These are phyloP conservation scores for Testicularia cyperi DNA, from an alignment of 1,284 basidiomycete species.

Conservation along the genomic window DNA sequence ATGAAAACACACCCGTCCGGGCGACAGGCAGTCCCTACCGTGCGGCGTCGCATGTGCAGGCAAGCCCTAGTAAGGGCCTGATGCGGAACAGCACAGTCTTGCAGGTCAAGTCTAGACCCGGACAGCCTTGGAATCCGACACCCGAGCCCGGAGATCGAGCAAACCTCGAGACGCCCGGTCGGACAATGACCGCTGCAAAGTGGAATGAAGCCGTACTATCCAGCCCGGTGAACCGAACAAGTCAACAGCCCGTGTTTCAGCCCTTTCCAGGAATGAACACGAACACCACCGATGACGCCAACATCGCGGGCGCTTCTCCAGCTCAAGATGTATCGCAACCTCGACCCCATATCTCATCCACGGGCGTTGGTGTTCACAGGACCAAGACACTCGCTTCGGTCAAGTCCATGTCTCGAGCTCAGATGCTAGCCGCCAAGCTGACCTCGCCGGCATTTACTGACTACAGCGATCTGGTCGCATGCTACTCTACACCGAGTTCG, in stretches of 20 bases:
- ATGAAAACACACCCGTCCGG: slow-evolving; percentile 1
- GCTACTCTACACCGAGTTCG: slow-evolving; percentile 28
- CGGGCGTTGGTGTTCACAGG: too few species aligned
- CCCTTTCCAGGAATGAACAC: too few species aligned
- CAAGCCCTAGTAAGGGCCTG: slow-evolving; percentile 1
- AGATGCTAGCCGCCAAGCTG: background rate
- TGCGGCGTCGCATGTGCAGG: background rate
- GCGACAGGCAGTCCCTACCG: background rate
- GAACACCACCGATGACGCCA: too few species aligned
- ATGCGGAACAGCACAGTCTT: slow-evolving; percentile 8
- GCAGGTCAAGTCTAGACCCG: slow-evolving; percentile 9
- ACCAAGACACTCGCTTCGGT: too few species aligned
- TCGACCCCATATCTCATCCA: too few species aligned
- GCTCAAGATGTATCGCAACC: too few species aligned
- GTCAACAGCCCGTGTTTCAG: background rate
- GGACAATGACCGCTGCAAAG: slow-evolving; percentile 8
- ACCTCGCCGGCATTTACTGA: slow-evolving; percentile 13
- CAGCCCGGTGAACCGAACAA: slow-evolving; percentile 13
- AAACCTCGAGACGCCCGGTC: background rate
- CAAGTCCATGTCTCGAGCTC: too few species aligned
- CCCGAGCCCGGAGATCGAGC: background rate
- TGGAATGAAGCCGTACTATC: slow-evolving; percentile 22
- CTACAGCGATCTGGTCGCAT: slow-evolving; percentile 25
- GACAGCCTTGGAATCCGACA: slow-evolving; percentile 14
- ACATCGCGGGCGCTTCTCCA: too few species aligned